Conservation (phyloP, 1,284 basidiomycete genomes). For the Schizophyllum amplum region DNA sequence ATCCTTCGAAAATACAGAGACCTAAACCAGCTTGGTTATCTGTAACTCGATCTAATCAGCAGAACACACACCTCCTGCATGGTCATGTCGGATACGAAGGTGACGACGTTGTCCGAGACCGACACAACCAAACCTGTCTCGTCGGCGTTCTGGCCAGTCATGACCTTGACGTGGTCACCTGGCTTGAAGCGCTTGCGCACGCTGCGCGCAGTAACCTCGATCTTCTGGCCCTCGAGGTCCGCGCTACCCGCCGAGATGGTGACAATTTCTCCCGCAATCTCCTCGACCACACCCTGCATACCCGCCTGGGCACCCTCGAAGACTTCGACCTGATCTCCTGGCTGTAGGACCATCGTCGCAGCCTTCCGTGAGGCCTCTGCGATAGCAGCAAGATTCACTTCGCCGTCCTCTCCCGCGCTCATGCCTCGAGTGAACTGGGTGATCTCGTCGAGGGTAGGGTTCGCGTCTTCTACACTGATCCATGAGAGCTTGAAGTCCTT, state of each 20-base stretch:
- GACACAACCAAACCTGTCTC: slow-evolving; percentile 96
- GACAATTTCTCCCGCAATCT: slow-evolving; percentile 84
- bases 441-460: slow-evolving; percentile 95
- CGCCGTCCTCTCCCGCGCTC: slow-evolving; percentile 41
- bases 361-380: slow-evolving; percentile 85
- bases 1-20: slow-evolving; percentile 96
- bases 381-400: slow-evolving; percentile 74
- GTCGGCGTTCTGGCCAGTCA: slow-evolving; percentile 89
- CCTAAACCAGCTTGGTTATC: slow-evolving; percentile 33
- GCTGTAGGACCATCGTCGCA: slow-evolving; percentile 86
- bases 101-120: slow-evolving; percentile 86
- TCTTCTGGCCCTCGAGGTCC: slow-evolving; percentile 77
- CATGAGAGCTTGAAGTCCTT: slow-evolving; percentile 88
- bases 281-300: slow-evolving; percentile 86
- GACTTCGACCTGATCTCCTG: slow-evolving; percentile 96
- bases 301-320: slow-evolving; percentile 96
- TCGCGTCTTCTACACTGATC: slow-evolving; percentile 83
- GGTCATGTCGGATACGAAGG: slow-evolving; percentile 95
- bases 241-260: slow-evolving; percentile 73
- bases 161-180: slow-evolving; percentile 98
- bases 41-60: not conserved
- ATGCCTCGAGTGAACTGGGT: slow-evolving; percentile 80
- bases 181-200: slow-evolving; percentile 94
- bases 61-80: slow-evolving; percentile 71
- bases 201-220: slow-evolving; percentile 83